Base-by-base conservation (phyloP, 176 grass and related monocot species). In the Zea luxurians region DNA sequence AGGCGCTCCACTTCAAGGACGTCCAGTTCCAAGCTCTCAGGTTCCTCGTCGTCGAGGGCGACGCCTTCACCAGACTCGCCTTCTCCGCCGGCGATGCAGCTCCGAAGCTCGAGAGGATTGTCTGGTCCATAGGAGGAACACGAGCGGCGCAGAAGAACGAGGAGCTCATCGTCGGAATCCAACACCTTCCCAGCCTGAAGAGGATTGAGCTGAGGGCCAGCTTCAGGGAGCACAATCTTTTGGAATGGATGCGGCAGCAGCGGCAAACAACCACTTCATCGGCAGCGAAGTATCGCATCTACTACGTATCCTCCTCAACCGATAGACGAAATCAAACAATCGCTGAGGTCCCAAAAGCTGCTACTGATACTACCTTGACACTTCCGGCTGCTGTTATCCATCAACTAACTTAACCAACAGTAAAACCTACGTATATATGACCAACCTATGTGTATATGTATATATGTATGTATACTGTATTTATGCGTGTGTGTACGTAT, bases 81-180 rank as follows among this genome's bases (percentile, higher is more conserved):
- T 71, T 78, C 48, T 5, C 8, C 2, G 17, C 17, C 6, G 48
- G 6, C 0, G 36, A 11, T 0, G 63, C 62, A 54, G 37, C 62
- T 38, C 76, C 76, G 8, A 4, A 9, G 35, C 76, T 78, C 17
- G 48, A 43, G 48, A 79, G 41, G 76, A 68, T 79, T 7, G 17
- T 79, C 1, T 79, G 76, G 63, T 2, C 3, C 62, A 7, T 63
- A 9, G 46, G 8, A 1, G 8, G 46, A 9, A 27, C 27, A 27
- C 27, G 27, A 27, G 27, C 27, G 46, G 10, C 46, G 61, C 61
- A 63, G 0, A 10, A 12, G 2, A 11, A 48, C 0, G 60, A 6
- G 10, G 4, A 37, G 1, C 34, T 63, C 61, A 63, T 63, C 61
- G 0, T 1, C 5, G 61, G 61, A 6, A 63, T 63, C 34, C 0